Base-by-base conservation (phyloP, 2,329 filamentous ascomycete genomes). In the Beauveria caledonica region DNA sequence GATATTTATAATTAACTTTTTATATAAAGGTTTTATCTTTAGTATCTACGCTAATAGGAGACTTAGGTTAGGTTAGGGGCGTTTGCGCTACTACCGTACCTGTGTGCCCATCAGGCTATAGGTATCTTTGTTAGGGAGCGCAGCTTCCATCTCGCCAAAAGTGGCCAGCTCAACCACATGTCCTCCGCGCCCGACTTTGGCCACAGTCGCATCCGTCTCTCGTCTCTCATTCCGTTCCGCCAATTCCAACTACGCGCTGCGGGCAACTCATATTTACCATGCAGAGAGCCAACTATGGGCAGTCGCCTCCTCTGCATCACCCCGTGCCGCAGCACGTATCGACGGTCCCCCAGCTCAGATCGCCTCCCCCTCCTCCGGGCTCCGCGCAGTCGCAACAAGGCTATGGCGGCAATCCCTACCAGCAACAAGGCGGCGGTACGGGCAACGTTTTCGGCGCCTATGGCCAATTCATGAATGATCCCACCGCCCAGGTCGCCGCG, bases 241-340 rank as follows among this genome's bases (percentile, higher is more conserved):
- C 33, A 55, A 62, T 63, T 62, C 51, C 46, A 52, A 49, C 52
- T 29, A 27, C 44, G 11, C 29, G 39, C 27, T 19, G 25, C 45
- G 48, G 39, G 40, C 15, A 21, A 46, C n/a, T n/a, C 33, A n/a
- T 40, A 27, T 27, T 23, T n/a, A 82, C 71, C 63, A 97, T 97
- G 93, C 93, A 97, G 78, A 89, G 92, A 73, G 82, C 87, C 72
- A 81, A 85, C 59, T 96, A 94, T 78, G 85, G 86, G 74, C 89
- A 92, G 71, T 96, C 92, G 71, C 93, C 92, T 72, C 92, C 93
- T 66, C 86, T 97, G 68, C 94, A 97, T 76, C 94, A 97, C 73
- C 94, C 94, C 62, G 92, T 97, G 62, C 94, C 94, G 64, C 94
- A 99, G 76, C 94, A 99, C 81, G 93, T 97, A 69, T 97, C 94